Base-by-base conservation (phyloP, 805 yeast genomes). In the Saccharomycopsis sp. region DNA sequence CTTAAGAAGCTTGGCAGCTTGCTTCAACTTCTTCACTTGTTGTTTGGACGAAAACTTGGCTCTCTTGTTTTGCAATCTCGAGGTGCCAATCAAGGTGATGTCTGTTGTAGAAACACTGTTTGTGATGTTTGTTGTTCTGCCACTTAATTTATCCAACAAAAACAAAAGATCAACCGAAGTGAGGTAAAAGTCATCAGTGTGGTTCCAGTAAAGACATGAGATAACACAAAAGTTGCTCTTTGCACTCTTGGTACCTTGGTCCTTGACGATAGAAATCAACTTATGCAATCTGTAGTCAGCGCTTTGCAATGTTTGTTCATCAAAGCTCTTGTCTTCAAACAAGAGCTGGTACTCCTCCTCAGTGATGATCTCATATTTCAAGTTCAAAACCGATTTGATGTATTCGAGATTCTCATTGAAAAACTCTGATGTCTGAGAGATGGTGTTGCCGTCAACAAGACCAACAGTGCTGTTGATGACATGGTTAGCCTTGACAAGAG, bases 131-230 rank as follows among this genome's bases (percentile, higher is more conserved):
- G 36, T 34, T n/a, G 48, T 39, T 25, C 48, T 25, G 9, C 50
- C 50, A 18, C 43, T 39, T 7, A 47, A 30, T 43, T 64, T 63
- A 52, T 77, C 81, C 25, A 76, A 56, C 3, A 76, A 56, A 23
- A 63, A 53, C 16, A 76, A 68, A 33, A 77, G 65, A 53, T 76
- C 82, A 20, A 75, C 81, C 3, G 76, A 69, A 2, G 83, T 76
- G 22, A 74, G 71, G 43, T 64, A 71, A 50, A 62, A 65, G 43
- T 64, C 59, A 17, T 57, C 44, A 26, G 62, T 58, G 34, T 68
- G 71, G 29, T 60, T 55, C 75, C 80, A 73, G 54, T 61, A 63
- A 17, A 76, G 71, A 52, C 82, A 76, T 16, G 75, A 67, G 21
- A 75, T 67, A 12, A 31, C 68, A 63, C 27, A 69, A 63, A 34